Evolutionary conservation across 2,329 filamentous ascomycete genomes (phyloP).

Genomic region (Ceratocystis alfenasii): DNA sequence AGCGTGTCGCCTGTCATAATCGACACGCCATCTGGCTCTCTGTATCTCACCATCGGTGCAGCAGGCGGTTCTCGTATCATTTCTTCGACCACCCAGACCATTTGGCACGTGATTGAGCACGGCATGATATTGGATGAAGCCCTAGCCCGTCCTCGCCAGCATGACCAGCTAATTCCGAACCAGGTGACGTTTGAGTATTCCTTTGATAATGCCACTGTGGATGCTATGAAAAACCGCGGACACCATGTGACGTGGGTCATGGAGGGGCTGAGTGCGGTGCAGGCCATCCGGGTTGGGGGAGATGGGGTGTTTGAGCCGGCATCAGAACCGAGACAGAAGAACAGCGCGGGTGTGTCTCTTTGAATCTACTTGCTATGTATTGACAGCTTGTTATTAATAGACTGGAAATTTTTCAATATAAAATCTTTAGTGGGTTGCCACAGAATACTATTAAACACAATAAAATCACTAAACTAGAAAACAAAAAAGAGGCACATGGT

Average conservation of each 20-base stretch:
- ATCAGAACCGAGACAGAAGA: constrained; percentile 60
- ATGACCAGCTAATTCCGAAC: constrained; percentile 73
- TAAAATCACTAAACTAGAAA: neutral
- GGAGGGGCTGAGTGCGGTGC: constrained; percentile 54
- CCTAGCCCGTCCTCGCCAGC: constrained; percentile 54
- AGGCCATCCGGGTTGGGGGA: constrained; percentile 48
- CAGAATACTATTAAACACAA: constrained; percentile 10
- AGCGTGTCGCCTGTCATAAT: constrained; percentile 72
- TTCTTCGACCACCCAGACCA: constrained; percentile 60
- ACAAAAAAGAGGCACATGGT: neutral
- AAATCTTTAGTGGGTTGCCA: neutral
- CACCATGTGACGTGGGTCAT: constrained; percentile 62
- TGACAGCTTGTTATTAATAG: no score
- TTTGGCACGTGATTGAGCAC: constrained; percentile 61
- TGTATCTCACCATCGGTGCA: constrained; percentile 60
- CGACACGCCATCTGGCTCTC: constrained; percentile 45
- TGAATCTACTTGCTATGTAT: constrained; percentile 24
- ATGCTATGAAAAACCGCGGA: constrained; percentile 49
- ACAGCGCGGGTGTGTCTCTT: constrained; percentile 51
- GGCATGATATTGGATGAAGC: constrained; percentile 47
- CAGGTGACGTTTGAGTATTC: constrained; percentile 52
- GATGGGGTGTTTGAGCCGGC: constrained; percentile 68
- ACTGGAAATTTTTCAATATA: no score
- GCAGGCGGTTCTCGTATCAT: constrained; percentile 78
- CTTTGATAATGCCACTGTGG: constrained; percentile 54